Evolutionary conservation across 305 asterid genomes (phyloP).

Genomic region (Ajuga reptans): DNA sequence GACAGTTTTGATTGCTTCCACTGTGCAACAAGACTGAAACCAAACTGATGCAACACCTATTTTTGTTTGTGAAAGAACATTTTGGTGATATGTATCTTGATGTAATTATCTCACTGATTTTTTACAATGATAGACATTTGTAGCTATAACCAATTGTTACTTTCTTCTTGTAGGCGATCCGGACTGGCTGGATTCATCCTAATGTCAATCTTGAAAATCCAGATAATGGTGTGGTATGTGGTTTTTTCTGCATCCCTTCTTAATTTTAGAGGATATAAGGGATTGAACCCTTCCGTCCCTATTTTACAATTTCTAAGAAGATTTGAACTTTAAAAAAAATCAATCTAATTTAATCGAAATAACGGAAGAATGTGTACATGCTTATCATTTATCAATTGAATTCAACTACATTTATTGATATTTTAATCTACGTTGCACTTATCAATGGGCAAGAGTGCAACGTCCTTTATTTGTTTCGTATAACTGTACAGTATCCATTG

Average conservation of each 20-base stretch:
- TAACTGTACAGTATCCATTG: neutral
- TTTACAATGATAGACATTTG: neutral
- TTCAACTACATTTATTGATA: neutral
- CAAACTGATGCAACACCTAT: neutral
- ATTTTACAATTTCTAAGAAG: neutral
- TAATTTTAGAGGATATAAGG: neutral
- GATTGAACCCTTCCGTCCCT: neutral
- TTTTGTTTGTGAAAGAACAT: neutral
- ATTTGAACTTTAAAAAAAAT: neutral
- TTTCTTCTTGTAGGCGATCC: conserved; percentile 36
- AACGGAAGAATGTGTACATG: neutral
- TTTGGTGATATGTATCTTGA: neutral
- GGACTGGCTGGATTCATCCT: conserved; percentile 58
- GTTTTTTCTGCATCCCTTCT: neutral
- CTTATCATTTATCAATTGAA: neutral
- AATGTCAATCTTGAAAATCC: conserved; percentile 50
- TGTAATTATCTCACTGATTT: conserved; percentile 1
- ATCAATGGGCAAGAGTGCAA: neutral
- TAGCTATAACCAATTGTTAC: conserved; percentile 5
- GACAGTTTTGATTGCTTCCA: neutral
- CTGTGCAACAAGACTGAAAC: neutral
- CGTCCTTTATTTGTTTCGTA: neutral
- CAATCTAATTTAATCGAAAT: neutral
- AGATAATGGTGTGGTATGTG: conserved; percentile 44
- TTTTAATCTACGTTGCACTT: neutral